phyloP scores from a whole-genome alignment of 2,329 filamentous ascomycete species.

The Penicillium concentricum region DNA sequence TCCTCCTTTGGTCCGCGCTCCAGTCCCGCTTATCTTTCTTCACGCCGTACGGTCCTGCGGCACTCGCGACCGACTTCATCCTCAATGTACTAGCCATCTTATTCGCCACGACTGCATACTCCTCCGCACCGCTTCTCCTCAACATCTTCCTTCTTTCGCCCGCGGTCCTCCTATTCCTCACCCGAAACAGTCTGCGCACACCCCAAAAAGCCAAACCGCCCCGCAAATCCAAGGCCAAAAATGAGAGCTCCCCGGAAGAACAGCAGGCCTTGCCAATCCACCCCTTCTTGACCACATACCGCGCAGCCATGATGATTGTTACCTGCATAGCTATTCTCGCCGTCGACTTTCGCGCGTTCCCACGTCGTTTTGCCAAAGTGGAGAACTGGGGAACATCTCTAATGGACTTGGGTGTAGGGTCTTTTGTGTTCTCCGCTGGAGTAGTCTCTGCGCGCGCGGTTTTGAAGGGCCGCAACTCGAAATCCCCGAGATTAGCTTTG shows the following conservation, averaged over 20 bases:
- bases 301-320: conserved; percentile 84
- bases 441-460: conserved; percentile 83
- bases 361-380: conserved; percentile 91
- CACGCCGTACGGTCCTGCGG: conserved; percentile 66
- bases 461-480: conserved; percentile 64
- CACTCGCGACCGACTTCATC: conserved; percentile 76
- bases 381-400: conserved; percentile 99
- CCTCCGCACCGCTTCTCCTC: conserved; percentile 70
- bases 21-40: conserved; percentile 85
- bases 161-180: conserved; percentile 61
- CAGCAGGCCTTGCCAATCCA: conserved; percentile 69
- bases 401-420: conserved; percentile 97
- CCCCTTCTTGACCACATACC: conserved; percentile 89
- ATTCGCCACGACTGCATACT: conserved; percentile 83
- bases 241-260: conserved; percentile 21
- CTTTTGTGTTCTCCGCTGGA: conserved; percentile 93
- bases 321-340: conserved; percentile 93
- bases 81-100: conserved; percentile 81
- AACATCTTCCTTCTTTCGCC: conserved; percentile 72
- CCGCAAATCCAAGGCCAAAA: conserved; percentile 20
- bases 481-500: conserved; percentile 47
- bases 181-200: conserved; percentile 28
- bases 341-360: conserved; percentile 92
- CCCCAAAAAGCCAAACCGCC: conserved; percentile 38
- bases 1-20: conserved; percentile 83